A percentile compares a stretch with the other conserved stretches of the same genome.
Conservation (phyloP, 1,284 basidiomycete species). For the Pascua guehoae region DNA sequence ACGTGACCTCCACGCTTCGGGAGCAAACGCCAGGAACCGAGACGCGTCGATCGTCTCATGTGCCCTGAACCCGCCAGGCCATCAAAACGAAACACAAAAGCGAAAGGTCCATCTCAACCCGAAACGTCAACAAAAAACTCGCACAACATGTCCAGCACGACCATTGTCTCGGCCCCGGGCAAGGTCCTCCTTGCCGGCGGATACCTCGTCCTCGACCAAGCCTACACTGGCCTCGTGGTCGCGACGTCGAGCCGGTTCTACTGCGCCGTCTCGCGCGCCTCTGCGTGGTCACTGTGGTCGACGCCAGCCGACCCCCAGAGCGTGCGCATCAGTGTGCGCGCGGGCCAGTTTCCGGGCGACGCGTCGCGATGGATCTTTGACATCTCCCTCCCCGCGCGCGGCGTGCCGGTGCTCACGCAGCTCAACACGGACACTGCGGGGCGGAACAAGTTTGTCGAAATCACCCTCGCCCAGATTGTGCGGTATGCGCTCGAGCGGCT, state of each 20-base stretch:
- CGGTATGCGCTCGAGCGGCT: slow-evolving; percentile 61
- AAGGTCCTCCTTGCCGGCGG: slow-evolving; percentile 94
- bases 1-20: too few species aligned
- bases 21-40: too few species aligned
- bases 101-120: neutral
- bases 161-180: slow-evolving; percentile 82
- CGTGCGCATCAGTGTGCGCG: slow-evolving; percentile 64
- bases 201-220: slow-evolving; percentile 84
- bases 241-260: slow-evolving; percentile 94
- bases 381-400: slow-evolving; percentile 39
- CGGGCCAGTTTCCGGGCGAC: slow-evolving; percentile 83
- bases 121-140: slow-evolving; percentile 9
- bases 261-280: slow-evolving; percentile 51
- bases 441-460: slow-evolving; percentile 86
- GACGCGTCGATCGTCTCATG: too few species aligned
- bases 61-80: too few species aligned
- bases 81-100: too few species aligned
- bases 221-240: slow-evolving; percentile 77
- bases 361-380: slow-evolving; percentile 66
- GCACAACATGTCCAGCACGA: slow-evolving; percentile 15
- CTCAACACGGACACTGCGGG: slow-evolving; percentile 17
- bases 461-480: slow-evolving; percentile 75
- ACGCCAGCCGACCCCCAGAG: neutral
- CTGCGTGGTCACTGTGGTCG: neutral
- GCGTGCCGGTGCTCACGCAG: slow-evolving; percentile 6